Conservation (phyloP, 1,284 basidiomycete species). For the Sporisorium sorghi region DNA sequence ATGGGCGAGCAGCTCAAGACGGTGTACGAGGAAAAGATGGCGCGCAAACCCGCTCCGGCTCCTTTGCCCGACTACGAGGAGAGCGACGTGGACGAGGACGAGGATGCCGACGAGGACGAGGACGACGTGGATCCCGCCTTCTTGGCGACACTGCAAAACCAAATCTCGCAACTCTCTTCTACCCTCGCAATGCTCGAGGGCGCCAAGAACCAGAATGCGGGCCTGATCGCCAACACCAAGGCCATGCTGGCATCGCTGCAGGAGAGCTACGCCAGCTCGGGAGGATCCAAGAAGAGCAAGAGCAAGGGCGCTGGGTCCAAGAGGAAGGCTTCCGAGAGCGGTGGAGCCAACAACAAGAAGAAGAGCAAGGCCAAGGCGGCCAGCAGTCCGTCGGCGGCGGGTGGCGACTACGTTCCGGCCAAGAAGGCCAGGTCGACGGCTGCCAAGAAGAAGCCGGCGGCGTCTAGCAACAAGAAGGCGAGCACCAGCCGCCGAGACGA, state of each 20-base stretch:
- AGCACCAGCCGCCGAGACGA: constrained; percentile 34
- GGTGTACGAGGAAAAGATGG: constrained; percentile 92
- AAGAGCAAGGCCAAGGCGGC: constrained; percentile 51
- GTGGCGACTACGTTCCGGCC: constrained; percentile 40
- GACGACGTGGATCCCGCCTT: constrained; percentile 55
- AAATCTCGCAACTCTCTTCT: constrained; percentile 58
- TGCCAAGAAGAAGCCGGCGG: constrained; percentile 50
- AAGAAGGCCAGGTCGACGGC: constrained; percentile 59
- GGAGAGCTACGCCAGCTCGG: constrained; percentile 51
- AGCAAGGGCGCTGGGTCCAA: constrained; percentile 49
- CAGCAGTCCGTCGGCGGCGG: constrained; percentile 28
- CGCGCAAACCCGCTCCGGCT: constrained; percentile 75
- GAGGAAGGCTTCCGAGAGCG: constrained; percentile 51
- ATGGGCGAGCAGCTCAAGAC: constrained; percentile 74
- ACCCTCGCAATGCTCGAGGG: constrained; percentile 61
- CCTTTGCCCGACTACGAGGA: constrained; percentile 66
- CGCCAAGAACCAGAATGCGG: constrained; percentile 60
- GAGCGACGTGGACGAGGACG: constrained; percentile 70
- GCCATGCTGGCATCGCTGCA: constrained; percentile 57
- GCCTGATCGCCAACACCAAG: constrained; percentile 60
- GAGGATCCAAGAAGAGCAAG: constrained; percentile 57
- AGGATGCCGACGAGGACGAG: constrained; percentile 60
- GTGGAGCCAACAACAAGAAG: constrained; percentile 36
- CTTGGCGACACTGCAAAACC: constrained; percentile 53
- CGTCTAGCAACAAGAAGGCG: constrained; percentile 53